A percentile compares a stretch with the other conserved stretches of the same genome.
These are phyloP conservation scores for Camelina neglecta DNA, from an alignment of 345 rosid species.

Conservation along the genomic window DNA sequence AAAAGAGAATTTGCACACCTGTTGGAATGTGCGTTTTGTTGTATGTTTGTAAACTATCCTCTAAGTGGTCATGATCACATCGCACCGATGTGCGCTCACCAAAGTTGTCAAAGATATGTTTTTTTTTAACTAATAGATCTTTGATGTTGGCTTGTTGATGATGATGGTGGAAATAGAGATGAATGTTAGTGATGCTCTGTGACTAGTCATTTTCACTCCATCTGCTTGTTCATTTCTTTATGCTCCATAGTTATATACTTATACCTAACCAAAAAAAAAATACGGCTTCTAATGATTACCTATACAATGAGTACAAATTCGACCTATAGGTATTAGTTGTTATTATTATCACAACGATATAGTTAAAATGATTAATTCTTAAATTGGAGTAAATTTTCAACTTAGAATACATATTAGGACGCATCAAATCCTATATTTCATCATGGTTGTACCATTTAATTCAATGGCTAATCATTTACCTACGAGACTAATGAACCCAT, in stretches of 20 bases:
- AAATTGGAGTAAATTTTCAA: background rate
- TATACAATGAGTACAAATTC: conserved; percentile 11
- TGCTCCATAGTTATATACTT: background rate
- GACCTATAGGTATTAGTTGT: background rate
- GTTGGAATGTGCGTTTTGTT: conserved; percentile 7
- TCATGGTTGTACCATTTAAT: conserved; percentile 15
- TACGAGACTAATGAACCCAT: conserved; percentile 10
- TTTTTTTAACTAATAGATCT: background rate
- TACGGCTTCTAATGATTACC: conserved; percentile 26
- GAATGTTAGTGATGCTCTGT: conserved; percentile 19
- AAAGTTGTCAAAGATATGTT: background rate
- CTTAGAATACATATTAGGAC: conserved; percentile 3
- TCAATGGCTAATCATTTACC: conserved; percentile 22
- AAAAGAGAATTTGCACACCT: conserved; percentile 30
- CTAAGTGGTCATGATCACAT: conserved; percentile 37
- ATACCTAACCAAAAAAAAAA: background rate
- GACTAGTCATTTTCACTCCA: conserved; percentile 37
- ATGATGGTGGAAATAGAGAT: conserved; percentile 19
- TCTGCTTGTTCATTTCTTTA: background rate
- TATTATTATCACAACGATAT: background rate
- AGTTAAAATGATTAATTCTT: background rate
- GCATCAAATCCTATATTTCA: conserved; percentile 26
- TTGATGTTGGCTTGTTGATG: background rate
- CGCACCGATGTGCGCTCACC: conserved; percentile 28
- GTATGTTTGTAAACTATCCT: background rate